Evolutionary conservation across 805 yeast genomes (phyloP).

Genomic region (Teunomyces lycoperdinae): DNA sequence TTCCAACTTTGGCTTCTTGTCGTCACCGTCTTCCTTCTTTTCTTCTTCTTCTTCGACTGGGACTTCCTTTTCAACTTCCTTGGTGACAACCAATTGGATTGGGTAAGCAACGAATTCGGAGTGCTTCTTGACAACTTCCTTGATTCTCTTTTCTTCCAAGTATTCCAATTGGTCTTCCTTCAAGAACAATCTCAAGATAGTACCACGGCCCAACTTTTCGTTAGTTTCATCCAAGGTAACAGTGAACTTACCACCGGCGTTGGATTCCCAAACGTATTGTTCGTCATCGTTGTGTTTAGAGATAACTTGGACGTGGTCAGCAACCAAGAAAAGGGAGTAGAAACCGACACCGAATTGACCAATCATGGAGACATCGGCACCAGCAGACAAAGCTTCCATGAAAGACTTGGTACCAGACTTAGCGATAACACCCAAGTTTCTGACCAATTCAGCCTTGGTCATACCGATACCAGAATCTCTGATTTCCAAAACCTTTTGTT

Average conservation of each 20-base stretch:
- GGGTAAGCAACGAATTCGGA: constrained; percentile 99
- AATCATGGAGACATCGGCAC: constrained; percentile 99
- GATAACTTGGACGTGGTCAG: constrained; percentile 97
- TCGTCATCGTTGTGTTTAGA: constrained; percentile 99
- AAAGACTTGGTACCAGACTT: constrained; percentile 99
- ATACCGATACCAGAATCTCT: constrained; percentile 99
- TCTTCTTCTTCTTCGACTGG: constrained; percentile 71
- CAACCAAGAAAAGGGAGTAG: constrained; percentile 98
- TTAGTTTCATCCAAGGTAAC: constrained; percentile 85
- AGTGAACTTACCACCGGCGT: constrained; percentile 99
- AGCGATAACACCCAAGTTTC: constrained; percentile 99
- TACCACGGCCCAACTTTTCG: constrained; percentile 92
- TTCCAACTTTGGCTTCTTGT: constrained; percentile 70
- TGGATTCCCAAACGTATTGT: constrained; percentile 99
- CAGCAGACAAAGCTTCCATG: constrained; percentile 99
- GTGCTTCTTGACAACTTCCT: constrained; percentile 99
- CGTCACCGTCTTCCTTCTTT: constrained; percentile 44
- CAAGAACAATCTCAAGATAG: constrained; percentile 90
- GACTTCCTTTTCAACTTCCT: constrained; percentile 98
- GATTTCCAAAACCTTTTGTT: constrained; percentile 88
- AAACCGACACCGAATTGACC: constrained; percentile 99
- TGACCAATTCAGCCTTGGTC: constrained; percentile 98
- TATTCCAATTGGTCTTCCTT: constrained; percentile 99
- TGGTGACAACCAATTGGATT: constrained; percentile 95
- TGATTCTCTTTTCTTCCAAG: constrained; percentile 98